Evolutionary conservation across 106 monocot species (phyloP).

Genomic region (Apostasia shenzhenica): DNA sequence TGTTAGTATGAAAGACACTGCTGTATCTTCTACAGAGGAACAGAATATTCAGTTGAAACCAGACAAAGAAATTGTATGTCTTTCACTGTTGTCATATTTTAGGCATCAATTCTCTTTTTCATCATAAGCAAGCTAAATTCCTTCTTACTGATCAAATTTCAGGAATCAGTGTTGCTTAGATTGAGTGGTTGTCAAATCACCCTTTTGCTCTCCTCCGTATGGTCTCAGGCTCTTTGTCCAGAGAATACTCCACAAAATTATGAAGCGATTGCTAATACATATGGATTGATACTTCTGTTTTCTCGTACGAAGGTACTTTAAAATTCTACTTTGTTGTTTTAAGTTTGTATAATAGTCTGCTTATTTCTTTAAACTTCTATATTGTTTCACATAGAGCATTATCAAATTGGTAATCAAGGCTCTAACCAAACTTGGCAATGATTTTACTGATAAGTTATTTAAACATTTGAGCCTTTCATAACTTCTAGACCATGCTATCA

Average conservation of each 20-base stretch:
- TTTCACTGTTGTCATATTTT: neutral
- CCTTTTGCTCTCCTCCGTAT: conserved; percentile 79
- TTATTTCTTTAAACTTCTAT: neutral
- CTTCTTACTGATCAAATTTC: conserved; percentile 10
- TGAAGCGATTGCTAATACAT: conserved; percentile 92
- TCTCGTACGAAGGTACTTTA: conserved; percentile 64
- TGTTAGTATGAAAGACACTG: conserved; percentile 25
- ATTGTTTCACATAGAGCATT: neutral
- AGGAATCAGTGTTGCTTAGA: conserved; percentile 62
- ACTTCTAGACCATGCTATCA: neutral
- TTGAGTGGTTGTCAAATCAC: conserved; percentile 64
- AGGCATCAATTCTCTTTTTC: neutral
- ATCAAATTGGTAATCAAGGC: neutral
- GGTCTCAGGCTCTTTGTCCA: conserved; percentile 68
- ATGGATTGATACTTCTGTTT: conserved; percentile 67
- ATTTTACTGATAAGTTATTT: neutral
- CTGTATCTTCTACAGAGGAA: conserved; percentile 21
- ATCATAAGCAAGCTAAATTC: neutral
- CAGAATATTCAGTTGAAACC: conserved; percentile 17
- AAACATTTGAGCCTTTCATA: neutral
- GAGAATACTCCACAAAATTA: conserved; percentile 79
- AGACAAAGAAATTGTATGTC: conserved; percentile 32
- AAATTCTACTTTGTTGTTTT: neutral
- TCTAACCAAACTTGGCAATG: neutral
- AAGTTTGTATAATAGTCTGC: neutral